phyloP scores from a whole-genome alignment of 2,329 filamentous ascomycete species.

The Pseudogymnoascus sp. region DNA sequence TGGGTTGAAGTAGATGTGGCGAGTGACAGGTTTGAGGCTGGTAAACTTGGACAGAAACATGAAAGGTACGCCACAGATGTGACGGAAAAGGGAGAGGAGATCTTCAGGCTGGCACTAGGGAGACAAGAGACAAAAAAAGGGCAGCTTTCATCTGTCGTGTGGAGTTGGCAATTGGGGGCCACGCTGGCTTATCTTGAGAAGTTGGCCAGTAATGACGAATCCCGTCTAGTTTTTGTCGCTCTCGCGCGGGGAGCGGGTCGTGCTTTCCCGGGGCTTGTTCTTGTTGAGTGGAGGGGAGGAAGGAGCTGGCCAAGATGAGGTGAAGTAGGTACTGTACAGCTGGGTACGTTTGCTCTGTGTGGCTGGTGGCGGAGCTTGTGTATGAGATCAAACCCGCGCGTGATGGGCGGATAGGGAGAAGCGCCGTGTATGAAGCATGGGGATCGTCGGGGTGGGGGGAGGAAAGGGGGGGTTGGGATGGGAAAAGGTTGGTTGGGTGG shows the following conservation, averaged over 20 bases:
- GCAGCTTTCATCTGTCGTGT: not conserved
- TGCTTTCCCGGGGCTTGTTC: not conserved
- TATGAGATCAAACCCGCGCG: not conserved
- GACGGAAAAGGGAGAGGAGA: not conserved
- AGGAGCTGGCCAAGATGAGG: not conserved
- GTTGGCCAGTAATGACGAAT: not conserved
- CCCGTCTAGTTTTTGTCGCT: not conserved
- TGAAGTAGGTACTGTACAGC: not conserved
- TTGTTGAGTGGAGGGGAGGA: not conserved
- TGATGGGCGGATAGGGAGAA: too few species aligned
- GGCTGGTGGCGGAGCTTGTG: not conserved
- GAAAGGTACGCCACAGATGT: not conserved
- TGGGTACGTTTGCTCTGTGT: not conserved
- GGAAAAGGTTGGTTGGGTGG: not conserved
- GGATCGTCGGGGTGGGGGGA: too few species aligned
- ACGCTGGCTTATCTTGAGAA: not conserved
- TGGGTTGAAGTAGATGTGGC: not conserved
- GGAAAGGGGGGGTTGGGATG: too few species aligned
- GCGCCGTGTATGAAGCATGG: too few species aligned
- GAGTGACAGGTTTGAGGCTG: not conserved
- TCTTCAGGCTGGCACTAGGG: not conserved
- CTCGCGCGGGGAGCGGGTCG: not conserved
- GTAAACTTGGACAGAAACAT: not conserved
- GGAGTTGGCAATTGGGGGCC: not conserved
- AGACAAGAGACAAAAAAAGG: not conserved